Conservation (phyloP, 306 rosid species). For the Pyrus bretschneideri region DNA sequence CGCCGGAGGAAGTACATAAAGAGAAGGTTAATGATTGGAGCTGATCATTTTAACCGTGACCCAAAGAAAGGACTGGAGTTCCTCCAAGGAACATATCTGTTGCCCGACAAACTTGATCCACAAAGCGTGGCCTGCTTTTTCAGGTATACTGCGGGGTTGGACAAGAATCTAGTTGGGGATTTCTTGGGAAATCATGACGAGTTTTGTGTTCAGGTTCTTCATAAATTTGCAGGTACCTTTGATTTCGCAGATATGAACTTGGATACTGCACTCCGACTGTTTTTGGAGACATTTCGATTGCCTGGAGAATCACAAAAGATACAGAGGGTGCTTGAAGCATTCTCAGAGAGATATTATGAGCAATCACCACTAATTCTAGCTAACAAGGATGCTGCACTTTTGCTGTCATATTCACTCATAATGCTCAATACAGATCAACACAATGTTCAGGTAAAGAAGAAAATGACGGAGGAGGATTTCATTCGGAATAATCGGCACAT, state of each 20-base stretch:
- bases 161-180: conserved; percentile 98
- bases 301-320: conserved; percentile 99
- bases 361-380: conserved; percentile 84
- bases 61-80: conserved; percentile 98
- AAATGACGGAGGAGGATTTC: conserved; percentile 98
- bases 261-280: conserved; percentile 91
- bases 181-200: conserved; percentile 95
- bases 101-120: conserved; percentile 98
- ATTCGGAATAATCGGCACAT: conserved; percentile 85
- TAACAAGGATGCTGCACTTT: conserved; percentile 95
- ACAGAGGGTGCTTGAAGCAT: conserved; percentile 97
- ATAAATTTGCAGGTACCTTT: conserved; percentile 95
- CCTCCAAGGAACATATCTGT: conserved; percentile 95
- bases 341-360: conserved; percentile 96
- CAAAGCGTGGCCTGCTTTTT: conserved; percentile 98
- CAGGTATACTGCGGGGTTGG: conserved; percentile 96
- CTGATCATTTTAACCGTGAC: conserved; percentile 98
- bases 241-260: conserved; percentile 97
- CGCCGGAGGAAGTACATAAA: conserved; percentile 87
- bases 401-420: conserved; percentile 82
- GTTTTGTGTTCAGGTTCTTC: conserved; percentile 97
- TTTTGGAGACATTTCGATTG: conserved; percentile 87
- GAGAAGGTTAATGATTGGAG: conserved; percentile 96
- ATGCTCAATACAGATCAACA: conserved; percentile 97
- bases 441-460: conserved; percentile 92